phyloP scores from a whole-genome alignment of 305 asterid genomes.

The Rubia peregrina region DNA sequence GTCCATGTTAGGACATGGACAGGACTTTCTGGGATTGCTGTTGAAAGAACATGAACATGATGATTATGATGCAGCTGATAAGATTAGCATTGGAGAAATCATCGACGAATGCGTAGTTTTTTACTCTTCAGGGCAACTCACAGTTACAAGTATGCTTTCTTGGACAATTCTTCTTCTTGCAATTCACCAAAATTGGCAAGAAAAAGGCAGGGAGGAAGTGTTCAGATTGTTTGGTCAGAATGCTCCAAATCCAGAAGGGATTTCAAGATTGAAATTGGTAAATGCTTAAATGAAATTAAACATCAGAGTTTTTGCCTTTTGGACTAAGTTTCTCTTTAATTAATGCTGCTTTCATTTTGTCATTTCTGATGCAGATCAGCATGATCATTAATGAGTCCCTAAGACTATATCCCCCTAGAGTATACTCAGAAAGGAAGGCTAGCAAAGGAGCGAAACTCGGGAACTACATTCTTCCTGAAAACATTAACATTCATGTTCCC shows the following conservation, averaged over 20 bases:
- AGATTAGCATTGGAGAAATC: slow-evolving; percentile 24
- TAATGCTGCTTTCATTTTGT: not conserved
- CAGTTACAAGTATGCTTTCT: slow-evolving; percentile 25
- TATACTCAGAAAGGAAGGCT: slow-evolving; percentile 11
- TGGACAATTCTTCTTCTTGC: slow-evolving; percentile 26
- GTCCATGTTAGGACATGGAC: not conserved
- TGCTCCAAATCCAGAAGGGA: slow-evolving; percentile 16
- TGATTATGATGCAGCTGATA: slow-evolving; percentile 11
- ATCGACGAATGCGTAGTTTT: slow-evolving; percentile 32
- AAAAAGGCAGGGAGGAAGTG: slow-evolving; percentile 37
- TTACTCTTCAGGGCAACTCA: slow-evolving; percentile 35
- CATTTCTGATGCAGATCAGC: slow-evolving; percentile 11
- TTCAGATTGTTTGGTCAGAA: slow-evolving; percentile 14
- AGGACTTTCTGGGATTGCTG: slow-evolving; percentile 17
- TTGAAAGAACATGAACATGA: slow-evolving; percentile 18
- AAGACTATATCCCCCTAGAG: slow-evolving; percentile 14
- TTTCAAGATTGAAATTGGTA: slow-evolving; percentile 19
- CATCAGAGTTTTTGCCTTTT: not conserved
- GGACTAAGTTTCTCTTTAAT: not conserved
- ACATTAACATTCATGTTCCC: slow-evolving; percentile 19
- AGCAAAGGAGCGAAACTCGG: slow-evolving; percentile 10
- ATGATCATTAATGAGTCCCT: slow-evolving; percentile 14
- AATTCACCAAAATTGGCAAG: slow-evolving; percentile 37
- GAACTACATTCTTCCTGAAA: slow-evolving; percentile 13
- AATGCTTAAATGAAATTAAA: not conserved